Conservation (phyloP, 495 filamentous ascomycete genomes). For the Penicillium tannophilum region DNA sequence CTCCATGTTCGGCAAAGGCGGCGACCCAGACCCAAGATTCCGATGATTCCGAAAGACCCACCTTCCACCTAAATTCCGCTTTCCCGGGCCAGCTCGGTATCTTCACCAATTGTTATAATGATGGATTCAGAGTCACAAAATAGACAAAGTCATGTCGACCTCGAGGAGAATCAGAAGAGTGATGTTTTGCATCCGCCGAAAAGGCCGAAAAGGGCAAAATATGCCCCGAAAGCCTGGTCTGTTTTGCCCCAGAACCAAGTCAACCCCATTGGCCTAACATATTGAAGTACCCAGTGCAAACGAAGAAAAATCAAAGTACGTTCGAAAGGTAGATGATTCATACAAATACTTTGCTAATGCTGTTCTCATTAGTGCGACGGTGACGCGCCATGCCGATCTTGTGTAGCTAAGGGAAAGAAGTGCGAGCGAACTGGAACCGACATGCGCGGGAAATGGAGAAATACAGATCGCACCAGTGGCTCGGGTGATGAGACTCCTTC, state of each 20-base stretch:
- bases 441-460: conserved; percentile 27
- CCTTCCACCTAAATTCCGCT: conserved; percentile 14
- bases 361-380: conserved; percentile 27
- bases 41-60: conserved; percentile 20
- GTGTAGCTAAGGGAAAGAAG: conserved; percentile 12
- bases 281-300: conserved; percentile 23
- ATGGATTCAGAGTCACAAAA: not conserved
- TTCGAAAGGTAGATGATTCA: not conserved
- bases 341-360: not conserved
- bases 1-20: not conserved
- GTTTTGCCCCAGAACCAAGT: not conserved
- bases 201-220: conserved; percentile 25
- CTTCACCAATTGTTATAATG: not conserved
- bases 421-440: conserved; percentile 22
- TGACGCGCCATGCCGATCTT: conserved; percentile 24
- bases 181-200: conserved; percentile 3
- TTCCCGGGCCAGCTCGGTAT: not conserved
- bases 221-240: conserved; percentile 33
- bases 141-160: not conserved
- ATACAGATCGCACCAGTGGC: not conserved
- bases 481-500: conserved; percentile 6
- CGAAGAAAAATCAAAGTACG: conserved; percentile 29
- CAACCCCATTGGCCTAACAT: not conserved
- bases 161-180: not conserved
- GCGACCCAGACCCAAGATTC: conserved; percentile 11